Conservation (phyloP, 768 basidiomycete genomes). For the Chalciporus piperatus region DNA sequence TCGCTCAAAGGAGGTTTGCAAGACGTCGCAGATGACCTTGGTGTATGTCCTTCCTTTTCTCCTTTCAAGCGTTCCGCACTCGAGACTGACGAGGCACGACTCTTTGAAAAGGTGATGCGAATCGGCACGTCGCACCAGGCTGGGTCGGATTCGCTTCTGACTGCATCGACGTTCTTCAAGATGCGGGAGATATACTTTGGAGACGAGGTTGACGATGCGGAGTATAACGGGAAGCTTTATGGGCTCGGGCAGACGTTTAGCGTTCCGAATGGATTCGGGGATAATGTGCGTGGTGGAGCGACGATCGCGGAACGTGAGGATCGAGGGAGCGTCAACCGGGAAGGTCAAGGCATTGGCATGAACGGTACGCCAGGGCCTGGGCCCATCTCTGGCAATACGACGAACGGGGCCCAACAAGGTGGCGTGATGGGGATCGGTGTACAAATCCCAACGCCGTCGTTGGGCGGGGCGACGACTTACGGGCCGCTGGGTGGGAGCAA, state of each 20-base stretch:
- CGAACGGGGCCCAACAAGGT: constrained; percentile 39
- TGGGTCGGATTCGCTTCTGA: constrained; percentile 94
- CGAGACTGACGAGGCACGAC: neutral
- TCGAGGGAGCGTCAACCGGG: constrained; percentile 41
- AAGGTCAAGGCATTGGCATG: constrained; percentile 34
- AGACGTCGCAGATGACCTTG: constrained; percentile 94
- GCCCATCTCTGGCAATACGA: constrained; percentile 24
- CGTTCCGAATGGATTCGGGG: constrained; percentile 60
- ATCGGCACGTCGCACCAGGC: constrained; percentile 94
- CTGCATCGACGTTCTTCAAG: constrained; percentile 93
- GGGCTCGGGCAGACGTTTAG: constrained; percentile 81
- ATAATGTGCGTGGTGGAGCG: constrained; percentile 64
- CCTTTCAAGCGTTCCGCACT: neutral
- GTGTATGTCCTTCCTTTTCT: constrained; percentile 50
- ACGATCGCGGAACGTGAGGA: constrained; percentile 85
- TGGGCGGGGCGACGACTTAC: constrained; percentile 49
- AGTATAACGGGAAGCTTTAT: constrained; percentile 81
- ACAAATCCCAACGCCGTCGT: constrained; percentile 37
- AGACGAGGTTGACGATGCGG: constrained; percentile 78
- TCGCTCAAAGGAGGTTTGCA: constrained; percentile 84
- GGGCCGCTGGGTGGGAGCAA: constrained; percentile 58
- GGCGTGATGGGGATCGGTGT: constrained; percentile 48
- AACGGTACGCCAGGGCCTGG: constrained; percentile 51
- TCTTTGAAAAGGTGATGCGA: constrained; percentile 63
- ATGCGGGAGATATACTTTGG: constrained; percentile 91